A percentile compares a stretch with the other conserved stretches of the same genome.
Conservation (phyloP, 805 yeast genomes). For the Zygoascus flipseniorum region DNA sequence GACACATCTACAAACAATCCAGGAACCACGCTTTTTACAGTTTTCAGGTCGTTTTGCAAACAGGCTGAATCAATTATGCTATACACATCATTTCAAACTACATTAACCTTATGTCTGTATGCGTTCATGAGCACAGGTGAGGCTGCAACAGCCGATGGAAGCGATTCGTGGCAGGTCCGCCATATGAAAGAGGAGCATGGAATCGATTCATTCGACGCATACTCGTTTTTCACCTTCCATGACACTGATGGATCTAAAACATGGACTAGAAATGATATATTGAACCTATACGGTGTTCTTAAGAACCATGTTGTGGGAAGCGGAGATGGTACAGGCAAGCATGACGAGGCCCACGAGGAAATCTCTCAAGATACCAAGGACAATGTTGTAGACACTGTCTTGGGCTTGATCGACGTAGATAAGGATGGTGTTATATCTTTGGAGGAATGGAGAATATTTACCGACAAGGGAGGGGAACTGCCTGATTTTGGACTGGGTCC, state of each 20-base stretch:
- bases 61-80: neutral
- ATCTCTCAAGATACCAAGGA: conserved; percentile 46
- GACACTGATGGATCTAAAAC: conserved; percentile 45
- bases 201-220: conserved; percentile 62
- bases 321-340: conserved; percentile 85
- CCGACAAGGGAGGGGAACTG: conserved; percentile 54
- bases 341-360: conserved; percentile 49
- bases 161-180: conserved; percentile 32
- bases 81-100: neutral
- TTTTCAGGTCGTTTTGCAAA: too few species aligned
- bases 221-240: conserved; percentile 71
- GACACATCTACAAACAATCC: too few species aligned
- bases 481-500: conserved; percentile 93
- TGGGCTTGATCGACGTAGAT: conserved; percentile 56
- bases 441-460: conserved; percentile 63
- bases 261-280: conserved; percentile 61
- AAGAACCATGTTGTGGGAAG: conserved; percentile 70
- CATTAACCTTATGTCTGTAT: neutral
- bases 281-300: conserved; percentile 71
- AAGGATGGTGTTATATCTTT: conserved; percentile 54
- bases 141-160: neutral
- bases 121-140: neutral
- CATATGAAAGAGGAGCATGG: conserved; percentile 91
- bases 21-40: too few species aligned
- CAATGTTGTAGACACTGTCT: conserved; percentile 46